Evolutionary conservation across 495 filamentous ascomycete genomes (phyloP).

Genomic region (Trichocladium antarcticum): DNA sequence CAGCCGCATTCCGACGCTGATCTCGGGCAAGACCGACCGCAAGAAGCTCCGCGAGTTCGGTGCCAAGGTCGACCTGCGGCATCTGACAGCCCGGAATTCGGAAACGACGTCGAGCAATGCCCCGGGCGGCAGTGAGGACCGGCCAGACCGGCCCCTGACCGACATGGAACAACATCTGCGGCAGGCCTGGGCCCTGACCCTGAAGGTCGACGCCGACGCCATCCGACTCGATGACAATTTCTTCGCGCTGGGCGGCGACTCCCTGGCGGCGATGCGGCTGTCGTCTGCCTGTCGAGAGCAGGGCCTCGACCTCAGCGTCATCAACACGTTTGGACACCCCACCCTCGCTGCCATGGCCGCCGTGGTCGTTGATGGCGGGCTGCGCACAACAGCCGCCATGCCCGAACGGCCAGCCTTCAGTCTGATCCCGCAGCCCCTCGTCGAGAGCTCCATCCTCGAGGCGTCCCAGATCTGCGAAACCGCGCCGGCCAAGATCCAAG

Average conservation of each 20-base stretch:
- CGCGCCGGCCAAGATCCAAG: conserved; percentile 32
- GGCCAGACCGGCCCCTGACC: not conserved
- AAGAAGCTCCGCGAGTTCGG: conserved; percentile 31
- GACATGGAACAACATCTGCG: conserved; percentile 9
- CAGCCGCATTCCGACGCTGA: conserved; percentile 28
- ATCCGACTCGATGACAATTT: conserved; percentile 22
- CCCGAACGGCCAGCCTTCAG: conserved; percentile 9
- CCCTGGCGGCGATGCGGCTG: conserved; percentile 25
- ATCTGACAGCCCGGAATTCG: not conserved
- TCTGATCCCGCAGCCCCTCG: conserved; percentile 1
- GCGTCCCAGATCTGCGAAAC: conserved; percentile 36
- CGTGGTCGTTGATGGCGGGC: not conserved
- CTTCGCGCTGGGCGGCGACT: conserved; percentile 25
- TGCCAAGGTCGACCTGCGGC: conserved; percentile 9
- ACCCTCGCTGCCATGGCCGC: conserved; percentile 17
- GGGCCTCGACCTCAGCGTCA: conserved; percentile 17
- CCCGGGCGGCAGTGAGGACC: not conserved
- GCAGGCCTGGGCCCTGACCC: conserved; percentile 7
- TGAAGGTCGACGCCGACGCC: conserved; percentile 4
- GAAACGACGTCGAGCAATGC: not conserved
- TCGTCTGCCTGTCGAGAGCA: conserved; percentile 12
- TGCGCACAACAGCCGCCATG: not conserved
- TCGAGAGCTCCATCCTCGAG: conserved; percentile 20
- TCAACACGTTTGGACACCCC: conserved; percentile 12
- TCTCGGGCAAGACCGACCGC: conserved; percentile 41